Base-by-base conservation (phyloP, 805 yeast species). In the Sugiyamaella valdiviana region DNA sequence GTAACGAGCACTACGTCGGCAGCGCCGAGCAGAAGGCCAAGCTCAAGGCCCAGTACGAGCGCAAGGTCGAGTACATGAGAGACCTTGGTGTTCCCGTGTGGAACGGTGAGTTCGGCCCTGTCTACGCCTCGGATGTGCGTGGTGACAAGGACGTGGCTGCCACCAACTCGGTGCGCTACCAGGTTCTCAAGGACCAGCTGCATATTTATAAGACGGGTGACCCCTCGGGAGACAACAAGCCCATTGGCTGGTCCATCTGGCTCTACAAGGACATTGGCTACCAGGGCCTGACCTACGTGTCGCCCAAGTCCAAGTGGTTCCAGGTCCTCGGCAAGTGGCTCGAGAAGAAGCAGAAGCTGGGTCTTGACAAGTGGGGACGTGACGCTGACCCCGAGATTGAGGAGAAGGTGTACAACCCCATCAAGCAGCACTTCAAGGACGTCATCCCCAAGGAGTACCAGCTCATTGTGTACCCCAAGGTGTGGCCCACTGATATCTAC, bases 21-120 rank as follows among this genome's bases (percentile, higher is more conserved):
- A 54, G 66, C 14, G 63, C 46, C 1, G 72, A 60, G 36, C 69
- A 75, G 52, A 58, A 56, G 47, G 61, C 52, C 36, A 70, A 67
- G 55, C 52, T 74, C 44, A 52, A 62, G 47, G 46, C 48, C 16
- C 73, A 67, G 54, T 75, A 71, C 55, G 58, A 67, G 42, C 60
- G 77, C 42, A 75, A 75, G 57, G 57, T 74, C 48, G 72, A 72
- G 51, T 72, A 64, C 58, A 71, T 71, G 70, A 54, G 51, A 29
- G 51, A 63, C 19, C 56, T 63, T 51, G 57, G 66, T 12, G 75
- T 73, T 7, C 78, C 79, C 2, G 77, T 75, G 22, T 75, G 79
- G 79, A 73, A 73, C 58, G 79, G 79, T 35, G 76, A 75, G 59
- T 73, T 74, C 56, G 77, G 79, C 35, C 77, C 79, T 6, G 76